These are phyloP conservation scores for Cubamyces sp. DNA, from an alignment of 768 basidiomycete species.

Conservation along the genomic window DNA sequence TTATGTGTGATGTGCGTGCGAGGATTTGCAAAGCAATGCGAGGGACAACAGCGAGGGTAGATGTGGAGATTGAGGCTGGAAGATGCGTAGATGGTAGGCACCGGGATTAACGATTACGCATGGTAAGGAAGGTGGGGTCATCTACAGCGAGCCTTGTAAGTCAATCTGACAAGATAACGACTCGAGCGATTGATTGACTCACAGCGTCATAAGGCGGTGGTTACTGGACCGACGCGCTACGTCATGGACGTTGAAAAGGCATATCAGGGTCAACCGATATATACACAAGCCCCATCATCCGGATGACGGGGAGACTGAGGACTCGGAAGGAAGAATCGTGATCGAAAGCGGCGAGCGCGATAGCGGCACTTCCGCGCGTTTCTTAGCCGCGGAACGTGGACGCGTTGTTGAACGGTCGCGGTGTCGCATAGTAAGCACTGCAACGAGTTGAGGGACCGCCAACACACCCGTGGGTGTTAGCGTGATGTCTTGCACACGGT, in stretches of 20 bases:
- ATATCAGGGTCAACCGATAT: constrained; percentile 10
- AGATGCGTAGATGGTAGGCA: constrained; percentile 13
- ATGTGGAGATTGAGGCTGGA: not conserved
- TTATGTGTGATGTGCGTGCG: not conserved
- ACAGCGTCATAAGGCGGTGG: constrained; percentile 21
- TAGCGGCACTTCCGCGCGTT: not conserved
- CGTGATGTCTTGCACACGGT: constrained; percentile 13
- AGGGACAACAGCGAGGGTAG: constrained; percentile 15
- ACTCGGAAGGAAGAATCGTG: not conserved
- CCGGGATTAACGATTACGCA: constrained; percentile 24
- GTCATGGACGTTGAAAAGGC: constrained; percentile 13
- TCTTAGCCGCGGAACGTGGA: constrained; percentile 22
- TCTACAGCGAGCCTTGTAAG: not conserved
- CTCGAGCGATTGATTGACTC: not conserved
- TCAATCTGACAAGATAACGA: too few species aligned
- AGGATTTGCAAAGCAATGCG: constrained; percentile 14
- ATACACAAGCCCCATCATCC: constrained; percentile 7
- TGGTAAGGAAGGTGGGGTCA: constrained; percentile 17
- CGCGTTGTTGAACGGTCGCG: constrained; percentile 29
- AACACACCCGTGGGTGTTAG: constrained; percentile 11
- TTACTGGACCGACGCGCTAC: constrained; percentile 1
- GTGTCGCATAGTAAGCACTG: constrained; percentile 33
- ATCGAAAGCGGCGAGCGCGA: constrained; percentile 18
- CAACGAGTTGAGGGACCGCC: constrained; percentile 33
- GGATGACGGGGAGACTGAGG: constrained; percentile 4